Conservation (phyloP, 768 basidiomycete species). For the Lyophyllum shimeji region DNA sequence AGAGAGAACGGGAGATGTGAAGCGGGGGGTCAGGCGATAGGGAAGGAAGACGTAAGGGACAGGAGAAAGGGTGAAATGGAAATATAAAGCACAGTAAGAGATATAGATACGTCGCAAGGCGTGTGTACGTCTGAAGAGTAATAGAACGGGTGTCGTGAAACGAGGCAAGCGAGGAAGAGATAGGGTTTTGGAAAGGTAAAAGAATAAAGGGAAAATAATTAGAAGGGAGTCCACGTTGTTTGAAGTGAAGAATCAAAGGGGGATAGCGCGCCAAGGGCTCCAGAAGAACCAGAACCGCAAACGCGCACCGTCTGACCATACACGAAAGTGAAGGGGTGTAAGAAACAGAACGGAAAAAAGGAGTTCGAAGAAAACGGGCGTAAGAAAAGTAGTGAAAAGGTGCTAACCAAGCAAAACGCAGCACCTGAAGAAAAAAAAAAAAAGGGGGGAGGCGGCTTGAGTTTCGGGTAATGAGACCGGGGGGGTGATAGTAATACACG, state of each 20-base stretch:
- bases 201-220: neutral
- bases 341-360: neutral
- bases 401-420: neutral
- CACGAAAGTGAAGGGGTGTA: neutral
- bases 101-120: constrained; percentile 2
- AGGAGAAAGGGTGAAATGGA: too few relatives aligned
- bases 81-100: constrained; percentile 2
- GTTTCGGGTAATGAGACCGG: neutral
- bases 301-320: neutral
- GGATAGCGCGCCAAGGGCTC: too few relatives aligned
- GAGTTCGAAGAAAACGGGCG: neutral
- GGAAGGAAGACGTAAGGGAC: neutral
- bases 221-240: neutral
- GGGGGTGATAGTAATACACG: constrained; percentile 1
- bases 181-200: neutral
- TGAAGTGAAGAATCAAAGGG: neutral
- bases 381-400: neutral
- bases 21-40: neutral
- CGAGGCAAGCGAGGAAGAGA: neutral
- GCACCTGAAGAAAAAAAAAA: neutral
- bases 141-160: neutral
- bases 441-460: too few relatives aligned
- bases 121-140: neutral
- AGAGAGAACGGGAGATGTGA: neutral
- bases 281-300: neutral